Evolutionary conservation across 2,329 filamentous ascomycete species (phyloP).

Genomic region (Sporothrix curviconia): DNA sequence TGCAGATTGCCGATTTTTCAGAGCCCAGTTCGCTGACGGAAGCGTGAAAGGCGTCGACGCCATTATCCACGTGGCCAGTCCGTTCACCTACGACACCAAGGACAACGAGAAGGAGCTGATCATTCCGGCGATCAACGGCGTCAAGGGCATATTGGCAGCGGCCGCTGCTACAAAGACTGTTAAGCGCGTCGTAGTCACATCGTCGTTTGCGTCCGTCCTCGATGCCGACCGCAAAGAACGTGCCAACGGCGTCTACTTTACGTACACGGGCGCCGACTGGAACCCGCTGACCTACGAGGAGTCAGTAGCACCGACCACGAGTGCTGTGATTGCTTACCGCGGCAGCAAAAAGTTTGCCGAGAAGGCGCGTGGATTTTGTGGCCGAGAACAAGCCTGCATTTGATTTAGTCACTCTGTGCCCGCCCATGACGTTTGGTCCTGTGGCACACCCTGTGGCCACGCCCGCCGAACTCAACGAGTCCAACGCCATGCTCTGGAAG

Average conservation of each 20-base stretch:
- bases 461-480: conserved; percentile 14
- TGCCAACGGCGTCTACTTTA: conserved; percentile 15
- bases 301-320: conserved; percentile 31
- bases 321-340: conserved; percentile 38
- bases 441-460: conserved; percentile 7
- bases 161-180: conserved; percentile 22
- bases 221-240: conserved; percentile 21
- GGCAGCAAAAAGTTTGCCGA: conserved; percentile 51
- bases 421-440: conserved; percentile 18
- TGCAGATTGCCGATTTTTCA: conserved; percentile 37
- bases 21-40: conserved; percentile 24
- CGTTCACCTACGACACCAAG: conserved; percentile 33
- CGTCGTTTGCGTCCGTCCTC: conserved; percentile 19
- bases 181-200: conserved; percentile 26
- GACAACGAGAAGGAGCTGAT: conserved; percentile 41
- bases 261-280: conserved; percentile 45
- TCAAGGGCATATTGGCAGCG: conserved; percentile 35
- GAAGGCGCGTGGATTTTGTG: conserved; percentile 46
- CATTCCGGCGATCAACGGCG: conserved; percentile 40
- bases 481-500: conserved; percentile 16
- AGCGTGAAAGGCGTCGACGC: conserved; percentile 27
- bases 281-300: conserved; percentile 46
- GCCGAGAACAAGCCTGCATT: conserved; percentile 35
- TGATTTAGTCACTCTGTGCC: conserved; percentile 33
- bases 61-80: conserved; percentile 30